A percentile compares a stretch with the other conserved stretches of the same genome.
Conservation (phyloP, 2,329 filamentous ascomycete species). For the Aspergillus calidoustus region DNA sequence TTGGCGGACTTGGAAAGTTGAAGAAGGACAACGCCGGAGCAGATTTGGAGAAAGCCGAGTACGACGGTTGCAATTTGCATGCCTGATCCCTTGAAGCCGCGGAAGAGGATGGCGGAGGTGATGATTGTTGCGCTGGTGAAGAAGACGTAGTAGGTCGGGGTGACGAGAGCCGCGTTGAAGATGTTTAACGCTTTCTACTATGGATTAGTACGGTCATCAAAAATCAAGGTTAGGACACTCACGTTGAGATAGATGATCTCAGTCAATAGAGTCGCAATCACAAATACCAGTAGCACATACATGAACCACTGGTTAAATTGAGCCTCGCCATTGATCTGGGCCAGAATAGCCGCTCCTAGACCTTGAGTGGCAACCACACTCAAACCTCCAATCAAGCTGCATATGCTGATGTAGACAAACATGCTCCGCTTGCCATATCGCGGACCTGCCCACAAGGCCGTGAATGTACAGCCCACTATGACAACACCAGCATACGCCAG, state of each 20-base stretch:
- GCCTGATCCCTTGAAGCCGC: conserved; percentile 86
- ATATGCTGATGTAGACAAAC: conserved; percentile 96
- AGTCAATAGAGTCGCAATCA: conserved; percentile 82
- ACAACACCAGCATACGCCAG: conserved; percentile 82
- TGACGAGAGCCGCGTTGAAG: conserved; percentile 95
- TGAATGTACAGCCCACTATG: conserved; percentile 71
- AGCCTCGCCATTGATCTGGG: conserved; percentile 76
- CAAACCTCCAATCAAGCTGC: conserved; percentile 89
- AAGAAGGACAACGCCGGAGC: conserved; percentile 85
- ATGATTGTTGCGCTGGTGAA: conserved; percentile 96
- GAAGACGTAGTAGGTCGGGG: conserved; percentile 97
- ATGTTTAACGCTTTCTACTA: conserved; percentile 93
- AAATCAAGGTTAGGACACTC: conserved; percentile 49
- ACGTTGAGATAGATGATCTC: conserved; percentile 97
- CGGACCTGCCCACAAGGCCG: conserved; percentile 80
- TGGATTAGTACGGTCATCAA: conserved; percentile 16
- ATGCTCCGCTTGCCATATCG: conserved; percentile 95
- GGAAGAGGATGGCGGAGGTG: conserved; percentile 89
- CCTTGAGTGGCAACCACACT: conserved; percentile 96
- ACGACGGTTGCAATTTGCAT: conserved; percentile 85
- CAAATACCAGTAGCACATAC: conserved; percentile 89
- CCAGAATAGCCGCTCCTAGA: conserved; percentile 85
- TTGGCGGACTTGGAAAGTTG: conserved; percentile 99
- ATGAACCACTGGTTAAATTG: conserved; percentile 99
- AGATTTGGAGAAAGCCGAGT: conserved; percentile 92